Percentiles rank a stretch among this genome's conserved stretches.
Evolutionary conservation across 352 stramenopile species (phyloP).

Genomic region (Phytophthora kernoviae): DNA sequence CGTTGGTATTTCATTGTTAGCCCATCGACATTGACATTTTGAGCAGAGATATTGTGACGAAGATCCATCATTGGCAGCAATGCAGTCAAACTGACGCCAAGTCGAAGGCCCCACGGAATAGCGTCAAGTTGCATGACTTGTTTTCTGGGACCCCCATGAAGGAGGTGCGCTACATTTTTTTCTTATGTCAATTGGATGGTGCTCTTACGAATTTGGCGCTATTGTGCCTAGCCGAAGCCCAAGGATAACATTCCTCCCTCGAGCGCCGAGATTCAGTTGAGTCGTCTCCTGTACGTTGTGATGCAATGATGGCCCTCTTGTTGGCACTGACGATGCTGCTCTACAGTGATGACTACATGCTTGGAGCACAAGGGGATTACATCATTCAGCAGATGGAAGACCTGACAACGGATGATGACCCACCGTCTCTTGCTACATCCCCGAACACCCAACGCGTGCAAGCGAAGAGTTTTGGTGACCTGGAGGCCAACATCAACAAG

Average conservation of each 20-base stretch:
- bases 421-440: not conserved
- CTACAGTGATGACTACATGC: constrained; percentile 54
- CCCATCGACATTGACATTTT: constrained; percentile 5
- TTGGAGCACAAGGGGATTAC: constrained; percentile 42
- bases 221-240: not conserved
- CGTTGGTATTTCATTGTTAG: too few species aligned
- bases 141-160: constrained; percentile 10
- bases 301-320: too few species aligned
- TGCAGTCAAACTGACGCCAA: constrained; percentile 11
- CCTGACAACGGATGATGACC: constrained; percentile 22
- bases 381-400: constrained; percentile 63
- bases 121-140: constrained; percentile 1
- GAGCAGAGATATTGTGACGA: constrained; percentile 23
- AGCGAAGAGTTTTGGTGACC: not conserved
- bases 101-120: constrained; percentile 9
- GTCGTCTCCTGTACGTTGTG: constrained; percentile 49
- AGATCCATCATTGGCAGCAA: constrained; percentile 29
- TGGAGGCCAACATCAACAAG: constrained; percentile 1
- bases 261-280: constrained; percentile 35
- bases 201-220: too few species aligned
- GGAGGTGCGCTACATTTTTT: constrained; percentile 7
- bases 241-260: constrained; percentile 2
- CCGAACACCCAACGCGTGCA: not conserved
- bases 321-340: not conserved
- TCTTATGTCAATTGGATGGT: too few species aligned